Base-by-base conservation (phyloP, 306 rosid species). In the cucumber (Cucumis sativus) region DNA sequence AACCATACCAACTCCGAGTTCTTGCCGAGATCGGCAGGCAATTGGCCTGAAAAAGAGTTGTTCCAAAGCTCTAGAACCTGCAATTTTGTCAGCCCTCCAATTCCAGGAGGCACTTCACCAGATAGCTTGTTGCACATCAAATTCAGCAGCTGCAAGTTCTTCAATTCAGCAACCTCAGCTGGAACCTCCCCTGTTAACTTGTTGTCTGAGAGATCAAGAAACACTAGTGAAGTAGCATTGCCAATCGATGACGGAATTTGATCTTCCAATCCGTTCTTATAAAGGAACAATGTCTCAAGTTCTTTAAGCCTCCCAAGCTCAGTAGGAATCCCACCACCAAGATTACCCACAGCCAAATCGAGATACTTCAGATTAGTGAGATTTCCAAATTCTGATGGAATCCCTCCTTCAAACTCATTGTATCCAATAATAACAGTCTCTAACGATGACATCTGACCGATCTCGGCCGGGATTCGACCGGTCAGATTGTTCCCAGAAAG, bases 401-500 rank as follows among this genome's bases (percentile, higher is more conserved):
- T 86, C 23, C 85, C 88, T 54, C 98, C 99, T 75, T 89, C 88
- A 79, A 90, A 92, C 35, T 81, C 90, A 78, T 95, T 95, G 82
- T 90, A 95, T 14, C 99, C 97, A 45, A 92, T 84, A 57, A 95
- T 95, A 59, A 91, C 79, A 33, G 70, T 80, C 84, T 95, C 99
- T 85, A 95, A 60, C 7, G 93, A 89, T 17, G 84, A 83, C 81
- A 95, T 88, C 79, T 84, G 80, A 39, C 99, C 99, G 39, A 95
- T 83, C 79, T 88, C 96, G 10, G 86, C 74, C 54, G 97, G 97
- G 83, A 95, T 88, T 79, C 66, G 67, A 7, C 96, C 97, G 3
- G 96, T 87, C 81, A 95, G 90, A 54, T 91, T 92, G 59, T 92
- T 95, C 78, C 99, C 99, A 1, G 97, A 91, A 59, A 95, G 90